Evolutionary conservation across 176 grass and related monocot species (phyloP), one percentile per base, ranked within the genome.

Genomic region (Oryza punctata): DNA sequence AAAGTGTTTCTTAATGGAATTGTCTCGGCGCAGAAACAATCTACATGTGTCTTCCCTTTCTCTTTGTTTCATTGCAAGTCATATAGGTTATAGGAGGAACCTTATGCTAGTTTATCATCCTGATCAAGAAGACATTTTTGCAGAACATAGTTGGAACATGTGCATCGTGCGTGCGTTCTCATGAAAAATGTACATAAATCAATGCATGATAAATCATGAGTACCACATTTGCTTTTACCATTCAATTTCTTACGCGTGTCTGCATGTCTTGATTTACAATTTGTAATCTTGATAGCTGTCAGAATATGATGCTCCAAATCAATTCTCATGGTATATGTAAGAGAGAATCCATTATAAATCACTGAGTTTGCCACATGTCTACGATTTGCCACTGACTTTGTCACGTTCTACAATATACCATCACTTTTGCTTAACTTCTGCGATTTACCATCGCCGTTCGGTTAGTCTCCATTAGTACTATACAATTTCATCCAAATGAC

Each of bases 281-380:
- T 41, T 50, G 26, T 70, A 40, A 80, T 49, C 32, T 46, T 21
- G 10, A 60, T 90, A 79, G 46, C 38, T 2, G 3, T 70, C 41
- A 80, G 85, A 69, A 32, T 64, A 35, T 52, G 45, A 63, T 71
- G 26, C 44, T 72, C 67, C 10, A 40, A 38, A 59, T 47, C 30
- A 10, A 29, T 59, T 77, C 8, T 50, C 33, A 78, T 45, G 32
- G 16, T 73, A 24, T n/a, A n/a, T n/a, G n/a, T n/a, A n/a, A n/a
- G n/a, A n/a, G n/a, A n/a, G n/a, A n/a, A n/a, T n/a, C n/a, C n/a
- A n/a, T n/a, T n/a, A n/a, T n/a, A n/a, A n/a, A n/a, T n/a, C n/a
- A n/a, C n/a, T n/a, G n/a, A n/a, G n/a, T n/a, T n/a, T n/a, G n/a
- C n/a, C n/a, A n/a, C n/a, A n/a, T n/a, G n/a, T n/a, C n/a, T n/a